Base-by-base conservation (phyloP, 306 rosid species). In the Cicer bijugum region DNA sequence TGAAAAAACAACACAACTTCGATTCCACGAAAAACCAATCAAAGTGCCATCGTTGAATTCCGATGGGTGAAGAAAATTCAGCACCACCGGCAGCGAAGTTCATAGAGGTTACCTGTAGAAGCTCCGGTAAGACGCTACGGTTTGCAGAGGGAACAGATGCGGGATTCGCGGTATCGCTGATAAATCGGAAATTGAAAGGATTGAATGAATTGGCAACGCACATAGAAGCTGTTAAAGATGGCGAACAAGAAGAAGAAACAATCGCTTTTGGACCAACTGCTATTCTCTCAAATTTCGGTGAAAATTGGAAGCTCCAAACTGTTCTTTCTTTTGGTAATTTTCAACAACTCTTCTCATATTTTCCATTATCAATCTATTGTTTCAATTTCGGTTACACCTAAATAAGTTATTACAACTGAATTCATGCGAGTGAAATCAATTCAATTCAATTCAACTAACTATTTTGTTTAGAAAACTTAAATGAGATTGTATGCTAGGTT, bases 241-340 rank as follows among this genome's bases (percentile, higher is more conserved):
- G 81, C 0, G 87, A 91, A 64, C 96, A 85, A 82, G 88, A 77
- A 0, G 91, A 91, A 64, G 97, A 86, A 83, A 84, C 97, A 64
- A 86, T 91, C n/a, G 84, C 77, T 71, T 91, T 91, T 15, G 92
- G 96, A 5, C 88, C 96, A 15, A 86, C 59, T 55, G 82, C 96
- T 6, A 14, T 69, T 75, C 91, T 91, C 8, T 77, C 82, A 37
- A 35, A 85, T 33, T 89, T 71, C 44, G 96, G 96, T 35, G 51
- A 70, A 2, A 83, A 82, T 14, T 91, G 97, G 97, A 81, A 69
- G 16, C 72, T 91, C 33, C 92, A 85, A 69, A 88, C 97, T 1
- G 86, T 84, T 46, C 11, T 42, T 70, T 51, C 58, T 42, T 35
- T 52, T 23, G 83, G 86, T 19, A 74, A 6, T 2, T 59, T 35